Evolutionary conservation across 345 rosid genomes (phyloP), one percentile per base, ranked within the genome.

Genomic region (Lumnitzera littorea): DNA sequence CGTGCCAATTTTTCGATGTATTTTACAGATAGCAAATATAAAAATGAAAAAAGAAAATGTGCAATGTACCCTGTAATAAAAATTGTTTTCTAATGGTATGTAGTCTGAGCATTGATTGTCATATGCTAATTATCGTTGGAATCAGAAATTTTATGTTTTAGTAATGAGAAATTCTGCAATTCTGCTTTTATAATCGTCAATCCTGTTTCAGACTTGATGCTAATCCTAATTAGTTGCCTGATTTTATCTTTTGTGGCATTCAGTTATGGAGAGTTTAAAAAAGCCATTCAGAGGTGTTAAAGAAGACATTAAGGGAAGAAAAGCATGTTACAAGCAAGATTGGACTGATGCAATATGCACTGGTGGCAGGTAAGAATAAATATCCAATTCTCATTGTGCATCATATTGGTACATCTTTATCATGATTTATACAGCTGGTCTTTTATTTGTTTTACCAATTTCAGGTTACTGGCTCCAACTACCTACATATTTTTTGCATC

Each of bases 381-480:
- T 1, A 14, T 27, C 46, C 36, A 16, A 6, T 60, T 36, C 36
- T 31, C 24, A 2, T 15, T 24, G 17, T 20, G 24, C 3, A 57
- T 60, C 12, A 1, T 13, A 41, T 2, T 36, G 50, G 15, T 17
- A 24, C 24, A 14, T 17, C 51, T 36, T 36, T 9, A 36, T 36
- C 43, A 36, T 36, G 10, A 36, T 36, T 7, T 9, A 36, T 36
- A 36, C 1, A 9, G 43, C 11, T 36, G 0, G 11, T 7, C 7
- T 1, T 7, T 36, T 7, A 36, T 36, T 36, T 36, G 25, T 46
- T n/a, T 56, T 6, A 36, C 14, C 12, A 16, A 43, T 56, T 62
- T 17, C 72, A 85, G 92, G 77, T 73, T 86, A 52, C 41, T 86
- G 70, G 92, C 89, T 43, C 92, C 92, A 51, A 86, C 87, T 15